Evolutionary conservation across 1,284 basidiomycete genomes (phyloP).

Genomic region (Pascua guehoae): DNA sequence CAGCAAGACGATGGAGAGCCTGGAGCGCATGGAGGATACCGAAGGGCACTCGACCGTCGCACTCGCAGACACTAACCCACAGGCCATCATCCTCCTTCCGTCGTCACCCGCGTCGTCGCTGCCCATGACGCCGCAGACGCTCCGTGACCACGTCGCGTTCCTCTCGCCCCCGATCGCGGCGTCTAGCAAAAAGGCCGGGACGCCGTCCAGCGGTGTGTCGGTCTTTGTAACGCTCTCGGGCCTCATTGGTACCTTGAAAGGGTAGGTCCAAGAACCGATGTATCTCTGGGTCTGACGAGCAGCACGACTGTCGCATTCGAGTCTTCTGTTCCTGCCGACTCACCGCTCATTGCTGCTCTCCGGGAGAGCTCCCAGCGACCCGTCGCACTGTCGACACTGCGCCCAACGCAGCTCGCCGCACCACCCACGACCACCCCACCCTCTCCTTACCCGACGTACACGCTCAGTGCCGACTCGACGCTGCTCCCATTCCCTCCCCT

Average conservation of each 20-base stretch:
- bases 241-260: constrained; percentile 62
- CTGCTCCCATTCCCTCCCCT: constrained; percentile 65
- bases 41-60: background rate
- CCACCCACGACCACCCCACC: background rate
- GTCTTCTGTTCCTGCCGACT: constrained; percentile 56
- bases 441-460: constrained; percentile 57
- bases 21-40: too few species aligned
- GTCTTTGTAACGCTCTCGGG: constrained; percentile 74
- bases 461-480: constrained; percentile 55
- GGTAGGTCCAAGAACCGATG: constrained; percentile 13
- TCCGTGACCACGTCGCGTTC: constrained; percentile 72
- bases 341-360: constrained; percentile 62
- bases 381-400: constrained; percentile 29
- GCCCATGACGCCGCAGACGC: constrained; percentile 64
- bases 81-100: constrained; percentile 77
- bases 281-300: background rate
- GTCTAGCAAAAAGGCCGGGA: too few species aligned
- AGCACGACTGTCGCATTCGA: constrained; percentile 26
- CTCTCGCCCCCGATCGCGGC: constrained; percentile 23
- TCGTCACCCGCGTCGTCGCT: constrained; percentile 54
- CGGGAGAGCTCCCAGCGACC: constrained; percentile 56
- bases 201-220: constrained; percentile 44
- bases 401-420: constrained; percentile 33
- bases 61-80: background rate
- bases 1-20: too few species aligned